These are phyloP conservation scores for Selaginella moellendorffii DNA, from an alignment of 75 land plant genomes.

Conservation along the genomic window DNA sequence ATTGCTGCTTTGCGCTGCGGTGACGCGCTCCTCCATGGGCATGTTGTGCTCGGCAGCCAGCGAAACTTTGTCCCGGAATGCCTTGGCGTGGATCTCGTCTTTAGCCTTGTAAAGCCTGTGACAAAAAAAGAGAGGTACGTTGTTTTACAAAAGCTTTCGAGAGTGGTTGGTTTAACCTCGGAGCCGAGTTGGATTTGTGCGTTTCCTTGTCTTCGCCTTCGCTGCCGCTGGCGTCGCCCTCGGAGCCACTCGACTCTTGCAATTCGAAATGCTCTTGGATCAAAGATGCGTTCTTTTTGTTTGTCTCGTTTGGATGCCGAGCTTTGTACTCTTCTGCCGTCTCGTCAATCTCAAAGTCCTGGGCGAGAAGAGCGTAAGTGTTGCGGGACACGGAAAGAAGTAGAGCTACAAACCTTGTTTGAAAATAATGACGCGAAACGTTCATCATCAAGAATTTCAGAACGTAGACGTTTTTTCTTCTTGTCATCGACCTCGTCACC, in stretches of 20 bases:
- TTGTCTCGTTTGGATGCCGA: slow-evolving; percentile 52
- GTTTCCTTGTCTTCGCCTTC: slow-evolving; percentile 12
- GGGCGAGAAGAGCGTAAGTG: slow-evolving; percentile 9
- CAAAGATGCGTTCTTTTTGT: slow-evolving; percentile 41
- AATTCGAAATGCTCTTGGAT: slow-evolving; percentile 72
- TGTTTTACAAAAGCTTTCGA: too few relatives aligned
- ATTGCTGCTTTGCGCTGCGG: slow-evolving; percentile 14
- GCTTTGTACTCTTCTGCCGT: slow-evolving; percentile 45
- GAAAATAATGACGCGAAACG: slow-evolving; percentile 64
- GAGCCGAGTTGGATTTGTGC: too few relatives aligned
- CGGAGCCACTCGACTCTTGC: slow-evolving; percentile 33
- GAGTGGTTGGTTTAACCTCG: too few relatives aligned
- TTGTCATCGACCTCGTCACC: slow-evolving; percentile 17
- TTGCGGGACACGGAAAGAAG: not conserved
- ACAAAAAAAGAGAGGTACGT: not conserved
- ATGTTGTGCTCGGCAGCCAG: slow-evolving; percentile 50
- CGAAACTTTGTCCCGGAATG: slow-evolving; percentile 54
- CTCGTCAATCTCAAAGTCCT: slow-evolving; percentile 82
- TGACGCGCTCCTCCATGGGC: slow-evolving; percentile 63
- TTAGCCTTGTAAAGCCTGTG: slow-evolving; percentile 75
- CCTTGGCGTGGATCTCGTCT: slow-evolving; percentile 89
- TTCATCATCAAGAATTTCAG: slow-evolving; percentile 55
- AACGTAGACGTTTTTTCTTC: slow-evolving; percentile 37
- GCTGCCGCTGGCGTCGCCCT: slow-evolving; percentile 5
- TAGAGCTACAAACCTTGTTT: slow-evolving; percentile 36